Evolutionary conservation across 768 basidiomycete genomes (phyloP), one percentile per base, ranked within the genome.

Genomic region (Trametes elegans): DNA sequence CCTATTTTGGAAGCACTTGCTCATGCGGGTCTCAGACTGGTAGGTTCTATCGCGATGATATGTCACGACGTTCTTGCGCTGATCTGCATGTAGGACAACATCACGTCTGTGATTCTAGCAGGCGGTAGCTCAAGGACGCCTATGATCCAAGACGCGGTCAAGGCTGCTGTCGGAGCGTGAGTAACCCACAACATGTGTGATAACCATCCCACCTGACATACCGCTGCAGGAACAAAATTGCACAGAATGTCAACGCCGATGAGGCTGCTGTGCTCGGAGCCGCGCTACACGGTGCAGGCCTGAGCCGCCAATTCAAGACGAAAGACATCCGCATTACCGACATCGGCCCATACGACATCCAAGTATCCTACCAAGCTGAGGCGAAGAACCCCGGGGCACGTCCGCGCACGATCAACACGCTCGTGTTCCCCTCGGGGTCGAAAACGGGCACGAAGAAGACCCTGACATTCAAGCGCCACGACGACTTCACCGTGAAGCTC

Each of bases 201-300:
- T 26, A 43, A 24, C 8, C 42, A n/a, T 42, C 19, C 18, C 9
- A 4, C 13, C 58, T 53, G 46, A 55, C 43, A 19, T 19, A 41
- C 23, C 54, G n/a, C 14, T 34, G 5, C 47, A 88, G 85, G 42
- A 82, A 86, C 48, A 92, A 90, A 71, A 88, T 98, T 53, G 92
- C 96, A 5, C 78, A 87, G 66, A 98, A 98, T 62, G 91, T 99
- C 57, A 98, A 99, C 68, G 88, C 96, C 0, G 97, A 98, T 67
- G 97, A 99, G 73, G 91, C 93, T 0, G 90, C 89, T 23, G 96
- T 98, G 18, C 81, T 99, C 39, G 84, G 87, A 38, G 94, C 96
- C 21, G 96, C 90, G 1, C 84, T 97, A 44, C 85, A 96, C 58
- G 97, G 95, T 14, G 96, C 97, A 3, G 79, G 83, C 21, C 79